Evolutionary conservation across 345 rosid genomes (phyloP), one percentile per base, ranked within the genome.

Genomic region (Eucalyptus sp.): DNA sequence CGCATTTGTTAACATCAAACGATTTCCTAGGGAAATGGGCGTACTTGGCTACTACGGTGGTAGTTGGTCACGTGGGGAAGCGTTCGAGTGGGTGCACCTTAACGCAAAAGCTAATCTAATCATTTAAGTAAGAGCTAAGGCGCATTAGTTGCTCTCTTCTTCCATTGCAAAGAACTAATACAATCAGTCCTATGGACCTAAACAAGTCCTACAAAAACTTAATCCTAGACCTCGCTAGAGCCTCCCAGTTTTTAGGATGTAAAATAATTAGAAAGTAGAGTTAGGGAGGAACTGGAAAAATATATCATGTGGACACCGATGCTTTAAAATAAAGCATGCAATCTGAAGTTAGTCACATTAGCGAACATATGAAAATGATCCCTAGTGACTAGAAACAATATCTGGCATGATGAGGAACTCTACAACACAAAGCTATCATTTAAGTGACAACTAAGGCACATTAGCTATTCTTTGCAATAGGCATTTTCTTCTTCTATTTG

Each of bases 321-420:
- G 1, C 3, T 24, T 56, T 9, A 56, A 56, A 56, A 56, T 56
- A 24, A 10, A 2, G 6, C 2, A 56, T 8, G 29, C 29, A 9
- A 10, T 56, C 0, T 56, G 1, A 56, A 24, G 7, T 4, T 1
- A 22, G 0, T 8, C 62, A 24, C 1, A 3, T 10, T 56, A 56
- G 62, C 13, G 2, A 24, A 56, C 13, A 24, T 2, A 24, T 4
- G 13, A 6, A 24, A 0, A 56, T 25, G 3, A 10, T 56, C 29
- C 12, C 1, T 24, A 0, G 5, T 10, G 29, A 25, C 5, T 56
- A 13, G 29, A 56, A 24, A 24, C 29, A 24, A 56, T 56, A 1
- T 13, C 13, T 56, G 4, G 62, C 62, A 56, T 0, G 29, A 0
- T 24, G 29, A 56, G 62, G 62, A 56, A 56, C 62, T 56, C 62